phyloP scores from a whole-genome alignment of 257 asterid species.

The Eustoma russellianum region DNA sequence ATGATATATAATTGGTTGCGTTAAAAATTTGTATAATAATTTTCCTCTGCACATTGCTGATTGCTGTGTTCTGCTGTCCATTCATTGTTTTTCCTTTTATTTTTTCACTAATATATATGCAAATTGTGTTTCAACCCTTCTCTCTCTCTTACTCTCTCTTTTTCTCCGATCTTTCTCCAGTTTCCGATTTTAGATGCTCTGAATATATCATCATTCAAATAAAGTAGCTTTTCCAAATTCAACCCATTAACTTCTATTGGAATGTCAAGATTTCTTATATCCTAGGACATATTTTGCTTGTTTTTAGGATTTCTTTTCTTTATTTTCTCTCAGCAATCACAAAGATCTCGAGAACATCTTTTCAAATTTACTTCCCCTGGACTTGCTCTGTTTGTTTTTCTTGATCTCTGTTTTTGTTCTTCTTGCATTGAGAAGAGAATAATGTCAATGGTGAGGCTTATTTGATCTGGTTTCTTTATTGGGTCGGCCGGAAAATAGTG shows the following conservation, averaged over 20 bases:
- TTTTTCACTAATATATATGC: slow-evolving; percentile 4
- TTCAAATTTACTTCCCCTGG: background rate
- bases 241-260: background rate
- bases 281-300: background rate
- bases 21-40: slow-evolving; percentile 3
- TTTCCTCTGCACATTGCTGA: too few relatives aligned
- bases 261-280: slow-evolving; percentile 2
- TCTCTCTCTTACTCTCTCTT: slow-evolving; percentile 12
- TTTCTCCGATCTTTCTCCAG: slow-evolving; percentile 23
- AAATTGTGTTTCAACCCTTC: background rate
- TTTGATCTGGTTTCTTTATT: slow-evolving; percentile 3
- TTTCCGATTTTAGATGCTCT: slow-evolving; percentile 18
- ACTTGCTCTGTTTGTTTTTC: too few relatives aligned
- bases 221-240: too few relatives aligned
- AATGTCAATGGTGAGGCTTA: slow-evolving; percentile 1
- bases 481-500: background rate
- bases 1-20: too few relatives aligned
- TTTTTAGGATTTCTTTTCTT: background rate
- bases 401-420: slow-evolving; percentile 1
- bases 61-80: slow-evolving; percentile 37
- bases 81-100: slow-evolving; percentile 16
- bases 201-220: too few relatives aligned
- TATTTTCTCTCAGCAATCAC: background rate
- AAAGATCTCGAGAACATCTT: background rate
- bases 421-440: background rate